A percentile compares a stretch with the other conserved stretches of the same genome.
Conservation (phyloP, 1,284 basidiomycete genomes). For the Fomitopsis pinicola region DNA sequence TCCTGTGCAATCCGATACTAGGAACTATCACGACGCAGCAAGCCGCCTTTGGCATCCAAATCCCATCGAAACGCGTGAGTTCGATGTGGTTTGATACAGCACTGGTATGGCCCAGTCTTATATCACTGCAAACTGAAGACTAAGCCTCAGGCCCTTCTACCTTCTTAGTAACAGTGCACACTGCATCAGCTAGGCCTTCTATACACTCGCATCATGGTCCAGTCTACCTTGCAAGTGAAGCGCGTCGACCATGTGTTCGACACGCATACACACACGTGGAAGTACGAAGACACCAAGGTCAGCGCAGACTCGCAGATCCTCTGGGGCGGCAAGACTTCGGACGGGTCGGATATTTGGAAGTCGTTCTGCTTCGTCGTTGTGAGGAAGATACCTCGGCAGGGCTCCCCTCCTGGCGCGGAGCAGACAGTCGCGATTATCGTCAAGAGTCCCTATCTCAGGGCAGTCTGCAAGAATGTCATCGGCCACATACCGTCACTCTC, state of each 20-base stretch:
- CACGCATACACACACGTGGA: constrained; percentile 49
- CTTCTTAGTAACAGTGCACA: too few relatives aligned
- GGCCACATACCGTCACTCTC: constrained; percentile 47
- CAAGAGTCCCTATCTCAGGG: constrained; percentile 52
- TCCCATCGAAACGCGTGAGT: too few relatives aligned
- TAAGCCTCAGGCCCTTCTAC: too few relatives aligned
- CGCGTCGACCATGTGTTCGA: constrained; percentile 55
- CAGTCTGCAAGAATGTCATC: constrained; percentile 51
- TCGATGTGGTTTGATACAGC: too few relatives aligned
- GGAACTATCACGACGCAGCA: too few relatives aligned
- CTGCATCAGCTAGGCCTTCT: too few relatives aligned
- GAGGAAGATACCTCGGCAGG: constrained; percentile 35
- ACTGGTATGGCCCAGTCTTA: too few relatives aligned
- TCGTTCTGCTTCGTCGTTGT: constrained; percentile 52
- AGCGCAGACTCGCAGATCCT: constrained; percentile 44
- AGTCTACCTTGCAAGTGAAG: constrained; percentile 23
- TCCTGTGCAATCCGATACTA: too few relatives aligned
- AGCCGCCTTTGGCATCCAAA: too few relatives aligned
- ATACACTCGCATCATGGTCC: too few relatives aligned
- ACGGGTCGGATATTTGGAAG: constrained; percentile 47
- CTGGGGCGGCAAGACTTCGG: constrained; percentile 10
- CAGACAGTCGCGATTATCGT: constrained; percentile 48
- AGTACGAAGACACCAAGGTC: constrained; percentile 51
- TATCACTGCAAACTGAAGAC: too few relatives aligned
- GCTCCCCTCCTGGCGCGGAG: constrained; percentile 23